phyloP scores from a whole-genome alignment of 768 basidiomycete species.

The Tricholoma sp. region DNA sequence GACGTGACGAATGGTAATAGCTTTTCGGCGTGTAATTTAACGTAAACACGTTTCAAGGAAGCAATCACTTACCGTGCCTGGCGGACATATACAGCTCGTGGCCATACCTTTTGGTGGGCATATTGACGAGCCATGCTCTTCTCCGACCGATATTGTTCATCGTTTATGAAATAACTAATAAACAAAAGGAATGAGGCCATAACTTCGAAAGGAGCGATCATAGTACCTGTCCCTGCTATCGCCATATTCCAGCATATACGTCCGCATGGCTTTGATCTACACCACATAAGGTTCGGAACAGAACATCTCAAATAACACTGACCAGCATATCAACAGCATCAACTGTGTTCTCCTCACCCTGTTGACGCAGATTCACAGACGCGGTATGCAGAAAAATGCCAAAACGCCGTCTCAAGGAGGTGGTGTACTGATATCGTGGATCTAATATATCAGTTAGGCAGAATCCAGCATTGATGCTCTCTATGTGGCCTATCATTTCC shows the following conservation, averaged over 20 bases:
- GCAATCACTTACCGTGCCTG: conserved; percentile 46
- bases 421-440: conserved; percentile 58
- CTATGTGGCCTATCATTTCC: conserved; percentile 68
- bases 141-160: conserved; percentile 54
- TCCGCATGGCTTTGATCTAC: conserved; percentile 63
- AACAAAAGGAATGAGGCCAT: not conserved
- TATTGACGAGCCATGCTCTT: conserved; percentile 63
- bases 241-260: conserved; percentile 71
- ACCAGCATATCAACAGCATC: conserved; percentile 76
- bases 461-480: conserved; percentile 61
- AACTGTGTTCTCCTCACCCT: conserved; percentile 77
- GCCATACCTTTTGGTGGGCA: conserved; percentile 71
- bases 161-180: conserved; percentile 50
- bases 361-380: conserved; percentile 58
- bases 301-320: conserved; percentile 15
- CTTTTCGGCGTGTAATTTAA: conserved; percentile 24
- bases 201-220: not conserved
- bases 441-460: conserved; percentile 61
- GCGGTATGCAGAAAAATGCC: conserved; percentile 68
- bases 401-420: conserved; percentile 51
- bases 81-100: conserved; percentile 62
- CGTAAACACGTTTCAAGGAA: not conserved
- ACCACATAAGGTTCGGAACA: conserved; percentile 1
- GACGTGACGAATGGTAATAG: conserved; percentile 59
- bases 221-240: conserved; percentile 54